These are phyloP conservation scores for Nowakowskiella sp. DNA, from an alignment of 192 early-diverging fungal genomes.

Conservation along the genomic window DNA sequence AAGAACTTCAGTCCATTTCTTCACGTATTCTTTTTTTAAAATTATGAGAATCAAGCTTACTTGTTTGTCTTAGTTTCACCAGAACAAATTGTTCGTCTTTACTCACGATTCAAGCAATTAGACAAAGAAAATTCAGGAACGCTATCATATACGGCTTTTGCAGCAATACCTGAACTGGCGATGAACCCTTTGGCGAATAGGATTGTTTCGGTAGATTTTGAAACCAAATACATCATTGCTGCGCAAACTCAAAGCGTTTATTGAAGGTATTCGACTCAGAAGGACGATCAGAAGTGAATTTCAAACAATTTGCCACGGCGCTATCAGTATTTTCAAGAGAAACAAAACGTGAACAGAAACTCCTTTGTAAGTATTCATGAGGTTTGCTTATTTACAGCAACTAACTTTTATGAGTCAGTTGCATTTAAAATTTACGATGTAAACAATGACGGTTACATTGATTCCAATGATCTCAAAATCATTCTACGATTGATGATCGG, in stretches of 20 bases:
- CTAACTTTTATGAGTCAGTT: constrained; percentile 16
- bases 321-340: constrained; percentile 26
- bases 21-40: constrained; percentile 9
- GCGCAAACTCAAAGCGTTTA: too few species aligned
- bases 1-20: constrained; percentile 27
- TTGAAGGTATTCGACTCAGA: constrained; percentile 34
- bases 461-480: constrained; percentile 26
- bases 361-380: constrained; percentile 24
- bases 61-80: constrained; percentile 13
- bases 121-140: constrained; percentile 39
- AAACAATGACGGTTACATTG: constrained; percentile 37
- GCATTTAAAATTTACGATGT: constrained; percentile 50
- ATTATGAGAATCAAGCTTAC: not conserved
- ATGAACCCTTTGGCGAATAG: constrained; percentile 40
- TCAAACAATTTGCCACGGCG: constrained; percentile 27
- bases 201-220: constrained; percentile 31
- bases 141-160: constrained; percentile 20
- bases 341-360: constrained; percentile 35
- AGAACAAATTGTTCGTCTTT: constrained; percentile 31
- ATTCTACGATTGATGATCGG: constrained; percentile 39
- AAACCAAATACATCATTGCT: too few species aligned
- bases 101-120: constrained; percentile 31
- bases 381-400: not conserved
- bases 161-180: constrained; percentile 40
- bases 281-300: constrained; percentile 29